Conservation (phyloP, 2,329 filamentous ascomycete genomes). For the Rosellinia necatrix region DNA sequence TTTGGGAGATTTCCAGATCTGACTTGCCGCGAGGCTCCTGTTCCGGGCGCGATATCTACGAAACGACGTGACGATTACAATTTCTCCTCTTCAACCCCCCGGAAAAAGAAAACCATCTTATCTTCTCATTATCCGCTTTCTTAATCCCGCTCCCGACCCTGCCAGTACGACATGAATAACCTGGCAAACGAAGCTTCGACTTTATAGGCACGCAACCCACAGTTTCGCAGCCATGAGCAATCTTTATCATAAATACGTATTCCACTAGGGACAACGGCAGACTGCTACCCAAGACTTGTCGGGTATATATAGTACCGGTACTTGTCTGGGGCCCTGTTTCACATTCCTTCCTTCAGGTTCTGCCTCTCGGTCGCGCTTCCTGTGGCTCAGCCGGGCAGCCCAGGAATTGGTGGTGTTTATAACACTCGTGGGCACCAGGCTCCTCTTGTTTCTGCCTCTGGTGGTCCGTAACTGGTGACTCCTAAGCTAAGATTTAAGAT, state of each 20-base stretch:
- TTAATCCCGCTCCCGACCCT: constrained; percentile 34
- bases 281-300: not conserved
- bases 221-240: constrained; percentile 11
- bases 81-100: constrained; percentile 32
- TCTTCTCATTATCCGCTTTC: constrained; percentile 37
- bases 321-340: not conserved
- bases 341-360: constrained; percentile 2
- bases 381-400: not conserved
- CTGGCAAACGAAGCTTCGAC: constrained; percentile 29
- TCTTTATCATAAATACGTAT: constrained; percentile 15
- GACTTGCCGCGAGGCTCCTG: constrained; percentile 65
- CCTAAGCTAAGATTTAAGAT: not conserved
- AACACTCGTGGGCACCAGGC: not conserved
- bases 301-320: not conserved
- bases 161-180: constrained; percentile 33
- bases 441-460: not conserved
- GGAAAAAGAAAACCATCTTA: constrained; percentile 34
- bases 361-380: not conserved
- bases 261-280: constrained; percentile 2
- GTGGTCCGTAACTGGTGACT: constrained; percentile 2
- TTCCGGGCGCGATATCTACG: constrained; percentile 49
- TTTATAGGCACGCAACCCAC: constrained; percentile 23
- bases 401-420: not conserved
- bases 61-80: constrained; percentile 50
- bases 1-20: constrained; percentile 60